Evolutionary conservation across 2,329 filamentous ascomycete species (phyloP).

Genomic region (Botryotinia convoluta): DNA sequence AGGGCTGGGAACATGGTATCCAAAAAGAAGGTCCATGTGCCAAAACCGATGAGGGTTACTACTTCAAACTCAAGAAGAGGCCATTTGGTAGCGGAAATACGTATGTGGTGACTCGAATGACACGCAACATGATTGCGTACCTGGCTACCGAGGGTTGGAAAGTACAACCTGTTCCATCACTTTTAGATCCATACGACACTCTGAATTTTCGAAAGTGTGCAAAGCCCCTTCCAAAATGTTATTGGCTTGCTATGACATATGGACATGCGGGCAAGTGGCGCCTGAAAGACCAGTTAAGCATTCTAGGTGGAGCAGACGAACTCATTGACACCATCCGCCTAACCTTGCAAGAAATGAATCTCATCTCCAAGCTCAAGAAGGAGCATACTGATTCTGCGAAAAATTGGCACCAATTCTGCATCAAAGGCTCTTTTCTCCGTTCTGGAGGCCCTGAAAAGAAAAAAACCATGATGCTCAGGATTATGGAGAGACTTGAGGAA

Average conservation of each 20-base stretch:
- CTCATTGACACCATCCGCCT: constrained; percentile 16
- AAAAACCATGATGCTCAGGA: constrained; percentile 7
- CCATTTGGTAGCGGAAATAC: neutral
- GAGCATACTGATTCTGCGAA: neutral
- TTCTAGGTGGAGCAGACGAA: constrained; percentile 13
- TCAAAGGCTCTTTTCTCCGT: neutral
- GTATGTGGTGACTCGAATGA: neutral
- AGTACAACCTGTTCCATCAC: neutral
- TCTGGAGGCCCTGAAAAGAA: neutral
- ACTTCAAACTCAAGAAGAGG: constrained; percentile 2
- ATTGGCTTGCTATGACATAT: constrained; percentile 8
- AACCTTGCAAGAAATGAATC: constrained; percentile 13
- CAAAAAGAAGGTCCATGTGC: neutral
- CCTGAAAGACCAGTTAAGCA: neutral
- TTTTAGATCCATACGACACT: neutral
- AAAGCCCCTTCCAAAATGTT: constrained; percentile 9
- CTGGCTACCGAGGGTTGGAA: constrained; percentile 10
- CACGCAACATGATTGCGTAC: constrained; percentile 14
- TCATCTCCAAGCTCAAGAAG: neutral
- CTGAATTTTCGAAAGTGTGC: neutral
- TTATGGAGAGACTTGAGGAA: constrained; percentile 17
- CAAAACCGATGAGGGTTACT: neutral
- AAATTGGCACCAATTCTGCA: neutral
- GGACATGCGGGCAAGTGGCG: neutral
- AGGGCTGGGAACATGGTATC: neutral